Evolutionary conservation across 2,329 filamentous ascomycete genomes (phyloP).

Genomic region (Beauveria medogensis): DNA sequence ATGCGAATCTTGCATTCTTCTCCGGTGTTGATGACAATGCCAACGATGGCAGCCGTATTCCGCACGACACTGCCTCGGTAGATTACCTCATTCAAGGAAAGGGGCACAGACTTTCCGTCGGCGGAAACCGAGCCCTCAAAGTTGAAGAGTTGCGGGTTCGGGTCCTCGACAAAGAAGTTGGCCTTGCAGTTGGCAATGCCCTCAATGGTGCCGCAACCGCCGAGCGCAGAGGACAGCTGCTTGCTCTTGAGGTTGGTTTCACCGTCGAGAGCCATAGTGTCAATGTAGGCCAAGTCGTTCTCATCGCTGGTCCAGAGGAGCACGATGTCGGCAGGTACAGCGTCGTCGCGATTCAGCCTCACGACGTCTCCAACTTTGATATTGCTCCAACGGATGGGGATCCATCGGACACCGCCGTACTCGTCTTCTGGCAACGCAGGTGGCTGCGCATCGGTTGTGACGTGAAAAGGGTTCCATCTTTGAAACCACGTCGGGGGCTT

Average conservation of each 20-base stretch:
- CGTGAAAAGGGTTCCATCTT: constrained; percentile 26
- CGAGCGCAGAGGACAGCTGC: constrained; percentile 54
- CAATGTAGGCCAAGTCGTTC: constrained; percentile 73
- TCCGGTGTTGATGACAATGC: constrained; percentile 79
- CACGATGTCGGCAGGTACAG: constrained; percentile 74
- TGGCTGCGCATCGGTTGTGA: constrained; percentile 22
- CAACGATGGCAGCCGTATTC: constrained; percentile 67
- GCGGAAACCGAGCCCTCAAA: constrained; percentile 64
- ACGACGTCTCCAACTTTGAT: constrained; percentile 44
- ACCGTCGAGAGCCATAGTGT: constrained; percentile 78
- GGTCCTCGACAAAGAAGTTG: constrained; percentile 65
- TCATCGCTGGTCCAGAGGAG: constrained; percentile 70
- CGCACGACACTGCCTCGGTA: constrained; percentile 80
- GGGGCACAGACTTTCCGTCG: constrained; percentile 49
- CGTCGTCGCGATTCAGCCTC: constrained; percentile 57
- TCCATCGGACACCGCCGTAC: constrained; percentile 51
- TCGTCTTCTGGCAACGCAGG: constrained; percentile 44
- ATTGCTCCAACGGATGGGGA: constrained; percentile 34
- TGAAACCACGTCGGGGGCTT: constrained; percentile 17
- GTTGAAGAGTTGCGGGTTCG: constrained; percentile 68
- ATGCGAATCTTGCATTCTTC: constrained; percentile 90
- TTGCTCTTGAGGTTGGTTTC: constrained; percentile 78
- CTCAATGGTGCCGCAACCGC: constrained; percentile 46
- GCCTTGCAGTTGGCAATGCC: constrained; percentile 48
- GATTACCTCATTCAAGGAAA: constrained; percentile 75